Evolutionary conservation across 176 grass and related monocot species (phyloP).

Genomic region (Carex myosuroides): DNA sequence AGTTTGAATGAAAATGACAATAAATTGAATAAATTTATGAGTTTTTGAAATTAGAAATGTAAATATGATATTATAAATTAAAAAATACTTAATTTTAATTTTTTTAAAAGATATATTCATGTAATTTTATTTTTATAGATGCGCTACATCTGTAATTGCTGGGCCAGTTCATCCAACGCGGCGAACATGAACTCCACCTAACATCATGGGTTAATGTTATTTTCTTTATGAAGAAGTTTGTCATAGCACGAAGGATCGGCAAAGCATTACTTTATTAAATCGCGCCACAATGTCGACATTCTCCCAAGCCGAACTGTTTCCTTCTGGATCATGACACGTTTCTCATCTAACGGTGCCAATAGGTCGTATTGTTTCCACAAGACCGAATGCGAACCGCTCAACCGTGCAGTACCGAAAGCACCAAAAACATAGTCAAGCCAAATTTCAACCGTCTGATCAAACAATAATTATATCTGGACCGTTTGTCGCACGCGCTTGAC

Average conservation of each 20-base stretch:
- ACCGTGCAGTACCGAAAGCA: background rate
- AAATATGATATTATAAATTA: too few species aligned
- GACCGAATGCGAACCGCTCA: background rate
- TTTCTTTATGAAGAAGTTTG: background rate
- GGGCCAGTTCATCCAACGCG: too few species aligned
- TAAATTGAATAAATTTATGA: too few species aligned
- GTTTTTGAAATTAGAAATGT: too few species aligned
- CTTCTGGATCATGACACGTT: background rate
- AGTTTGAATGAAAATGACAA: too few species aligned
- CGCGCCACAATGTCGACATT: conserved; percentile 13
- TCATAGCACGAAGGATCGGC: background rate
- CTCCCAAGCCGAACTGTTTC: background rate
- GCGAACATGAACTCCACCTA: too few species aligned
- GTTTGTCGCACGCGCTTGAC: background rate
- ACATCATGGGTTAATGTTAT: too few species aligned
- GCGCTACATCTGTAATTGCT: too few species aligned
- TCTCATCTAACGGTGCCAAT: background rate
- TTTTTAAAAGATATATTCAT: too few species aligned
- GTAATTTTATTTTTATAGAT: too few species aligned
- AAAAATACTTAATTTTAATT: too few species aligned
- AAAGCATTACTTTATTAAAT: background rate
- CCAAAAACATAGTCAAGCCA: background rate
- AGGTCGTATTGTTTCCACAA: background rate
- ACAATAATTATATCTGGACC: background rate
- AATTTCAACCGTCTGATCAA: background rate